Evolutionary conservation across 768 basidiomycete species (phyloP), one percentile per base, ranked within the genome.

Genomic region (Boletus subparvulus): DNA sequence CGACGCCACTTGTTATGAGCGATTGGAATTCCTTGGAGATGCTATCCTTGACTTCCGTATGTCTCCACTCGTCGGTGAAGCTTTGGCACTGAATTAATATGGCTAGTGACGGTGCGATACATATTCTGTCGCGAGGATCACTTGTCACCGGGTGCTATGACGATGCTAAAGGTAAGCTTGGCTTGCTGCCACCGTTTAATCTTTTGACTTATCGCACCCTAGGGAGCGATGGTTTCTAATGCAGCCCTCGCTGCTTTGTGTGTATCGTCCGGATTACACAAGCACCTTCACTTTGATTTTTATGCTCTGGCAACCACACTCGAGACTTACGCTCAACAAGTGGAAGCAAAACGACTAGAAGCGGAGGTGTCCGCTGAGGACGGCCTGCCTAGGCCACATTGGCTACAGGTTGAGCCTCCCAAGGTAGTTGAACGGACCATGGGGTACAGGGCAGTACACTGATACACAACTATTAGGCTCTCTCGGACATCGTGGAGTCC

Each of bases 171-270:
- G 81, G 92, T 83, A 61, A 10, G 65, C 42, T 19, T 14, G 17
- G 41, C 7, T 53, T 26, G 35, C 10, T 45, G 39, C 8, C 30
- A 33, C 37, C 14, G 37, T 32, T 52, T 13, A 28, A 35, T 44
- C 33, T 26, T 21, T 35, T 17, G 14, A 33, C 56, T 59, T 54
- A 55, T 24, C n/a, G 37, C 14, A 21, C 19, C 32, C 36, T 63
- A 93, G 92, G 82, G 83, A 30, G 87, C 88, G 9, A 93, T 94
- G 90, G 90, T 94, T 28, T 90, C 89, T 5, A 93, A 93, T 69
- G 80, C 84, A 32, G 78, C 87, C 17, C 75, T 94, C 42, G 90
- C 87, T 39, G 87, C 91, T 3, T 70, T 93, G 55, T 91, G 88
- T 61, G 84, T 93, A 17, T 79, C 79, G 60, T 80, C 81, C 51